Conservation (phyloP, 345 rosid genomes). For the Populus simonii region DNA sequence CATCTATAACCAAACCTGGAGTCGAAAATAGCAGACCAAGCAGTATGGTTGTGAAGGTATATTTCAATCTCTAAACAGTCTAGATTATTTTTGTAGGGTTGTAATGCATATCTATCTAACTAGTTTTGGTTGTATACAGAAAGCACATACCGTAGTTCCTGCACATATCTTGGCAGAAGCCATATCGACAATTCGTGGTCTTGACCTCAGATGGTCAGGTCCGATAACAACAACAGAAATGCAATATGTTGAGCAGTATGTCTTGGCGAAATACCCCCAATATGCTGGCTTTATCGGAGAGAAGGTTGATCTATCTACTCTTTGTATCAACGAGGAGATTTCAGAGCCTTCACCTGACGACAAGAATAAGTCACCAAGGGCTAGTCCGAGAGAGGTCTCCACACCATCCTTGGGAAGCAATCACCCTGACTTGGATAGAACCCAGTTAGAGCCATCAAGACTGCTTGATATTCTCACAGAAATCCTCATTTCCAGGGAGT, state of each 20-base stretch:
- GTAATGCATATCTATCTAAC: not conserved
- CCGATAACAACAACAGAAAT: slow-evolving; percentile 69
- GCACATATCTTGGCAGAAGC: slow-evolving; percentile 77
- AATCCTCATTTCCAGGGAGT: slow-evolving; percentile 66
- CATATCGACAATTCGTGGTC: slow-evolving; percentile 63
- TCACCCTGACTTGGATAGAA: slow-evolving; percentile 50
- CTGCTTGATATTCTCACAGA: slow-evolving; percentile 60
- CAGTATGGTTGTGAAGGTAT: slow-evolving; percentile 70
- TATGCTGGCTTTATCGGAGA: slow-evolving; percentile 59
- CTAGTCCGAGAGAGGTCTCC: slow-evolving; percentile 33
- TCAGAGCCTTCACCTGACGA: slow-evolving; percentile 35
- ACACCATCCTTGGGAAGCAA: slow-evolving; percentile 34
- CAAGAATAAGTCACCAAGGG: slow-evolving; percentile 42
- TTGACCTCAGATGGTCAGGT: slow-evolving; percentile 68
- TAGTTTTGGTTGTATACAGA: slow-evolving; percentile 33
- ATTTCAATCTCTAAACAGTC: not conserved
- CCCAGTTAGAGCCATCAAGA: slow-evolving; percentile 60
- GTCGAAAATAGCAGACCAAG: slow-evolving; percentile 48
- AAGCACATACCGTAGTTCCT: slow-evolving; percentile 55
- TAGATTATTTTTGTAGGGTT: not conserved
- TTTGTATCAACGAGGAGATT: slow-evolving; percentile 50
- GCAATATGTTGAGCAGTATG: slow-evolving; percentile 64
- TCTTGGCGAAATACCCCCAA: slow-evolving; percentile 64
- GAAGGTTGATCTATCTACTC: slow-evolving; percentile 47
- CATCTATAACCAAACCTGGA: slow-evolving; percentile 42